Evolutionary conservation across 352 stramenopile genomes (phyloP).

Genomic region (Thalassiosira hispida): DNA sequence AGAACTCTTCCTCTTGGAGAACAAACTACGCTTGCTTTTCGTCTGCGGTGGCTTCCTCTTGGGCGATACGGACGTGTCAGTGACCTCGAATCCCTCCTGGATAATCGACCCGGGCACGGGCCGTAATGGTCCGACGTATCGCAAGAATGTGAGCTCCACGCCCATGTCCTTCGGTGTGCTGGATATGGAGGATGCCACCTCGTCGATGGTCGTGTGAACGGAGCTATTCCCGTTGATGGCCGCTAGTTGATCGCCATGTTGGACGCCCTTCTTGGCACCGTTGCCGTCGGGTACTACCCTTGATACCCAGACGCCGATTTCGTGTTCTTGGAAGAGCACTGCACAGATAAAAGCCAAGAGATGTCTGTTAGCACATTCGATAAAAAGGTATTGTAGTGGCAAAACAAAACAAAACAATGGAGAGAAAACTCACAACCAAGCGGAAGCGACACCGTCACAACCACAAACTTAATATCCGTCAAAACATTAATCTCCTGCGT

Average conservation of each 20-base stretch:
- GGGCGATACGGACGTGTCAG: constrained; percentile 28
- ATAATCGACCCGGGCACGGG: constrained; percentile 39
- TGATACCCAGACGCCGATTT: constrained; percentile 74
- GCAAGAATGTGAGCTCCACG: constrained; percentile 76
- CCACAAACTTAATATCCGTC: constrained; percentile 75
- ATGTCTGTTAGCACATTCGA: too few relatives aligned
- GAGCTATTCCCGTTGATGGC: constrained; percentile 72
- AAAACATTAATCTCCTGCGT: constrained; percentile 65
- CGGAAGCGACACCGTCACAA: constrained; percentile 69
- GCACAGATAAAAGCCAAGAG: background rate
- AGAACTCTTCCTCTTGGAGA: background rate
- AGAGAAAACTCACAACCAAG: constrained; percentile 70
- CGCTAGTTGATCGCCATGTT: constrained; percentile 79
- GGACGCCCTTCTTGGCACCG: constrained; percentile 55
- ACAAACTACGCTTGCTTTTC: background rate
- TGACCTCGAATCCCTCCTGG: constrained; percentile 62
- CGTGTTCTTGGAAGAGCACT: constrained; percentile 82
- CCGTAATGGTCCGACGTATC: constrained; percentile 73
- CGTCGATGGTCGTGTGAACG: constrained; percentile 73
- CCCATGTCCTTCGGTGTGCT: constrained; percentile 31
- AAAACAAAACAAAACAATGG: constrained; percentile 9
- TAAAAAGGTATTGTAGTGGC: too few relatives aligned
- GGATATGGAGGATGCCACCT: constrained; percentile 64
- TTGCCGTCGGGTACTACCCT: constrained; percentile 69
- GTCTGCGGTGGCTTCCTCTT: constrained; percentile 15